A percentile compares a stretch with the other conserved stretches of the same genome.
Conservation (phyloP, 192 early-diverging fungal genomes). For the Powellomyces hirtus region DNA sequence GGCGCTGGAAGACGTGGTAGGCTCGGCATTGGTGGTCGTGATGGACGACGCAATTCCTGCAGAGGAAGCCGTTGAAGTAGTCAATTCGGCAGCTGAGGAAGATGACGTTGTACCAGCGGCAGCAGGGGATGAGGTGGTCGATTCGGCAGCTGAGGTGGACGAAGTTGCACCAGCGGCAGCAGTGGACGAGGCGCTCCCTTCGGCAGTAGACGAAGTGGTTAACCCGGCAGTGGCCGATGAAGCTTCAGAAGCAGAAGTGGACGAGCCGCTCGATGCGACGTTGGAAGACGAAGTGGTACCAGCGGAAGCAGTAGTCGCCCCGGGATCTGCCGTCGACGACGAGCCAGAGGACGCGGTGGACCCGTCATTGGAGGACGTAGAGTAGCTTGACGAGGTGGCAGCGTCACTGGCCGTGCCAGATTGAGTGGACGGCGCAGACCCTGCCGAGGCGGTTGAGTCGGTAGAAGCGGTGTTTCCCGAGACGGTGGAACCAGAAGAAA, state of each 20-base stretch:
- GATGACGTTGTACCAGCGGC: no score
- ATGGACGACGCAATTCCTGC: background rate
- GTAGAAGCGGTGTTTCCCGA: background rate
- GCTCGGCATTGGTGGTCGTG: background rate
- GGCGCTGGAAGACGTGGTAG: background rate
- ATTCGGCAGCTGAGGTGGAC: background rate
- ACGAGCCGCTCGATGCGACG: background rate
- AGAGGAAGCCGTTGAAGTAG: no score
- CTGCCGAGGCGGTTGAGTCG: background rate
- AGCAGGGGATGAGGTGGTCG: background rate
- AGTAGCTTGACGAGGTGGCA: no score
- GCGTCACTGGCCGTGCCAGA: no score
- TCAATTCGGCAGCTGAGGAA: no score
- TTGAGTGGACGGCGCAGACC: no score
- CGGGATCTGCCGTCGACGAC: no score
- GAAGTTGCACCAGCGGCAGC: background rate
- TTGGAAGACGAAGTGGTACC: no score
- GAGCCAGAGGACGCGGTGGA: no score
- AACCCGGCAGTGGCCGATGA: background rate
- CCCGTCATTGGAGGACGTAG: no score
- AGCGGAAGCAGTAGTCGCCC: no score
- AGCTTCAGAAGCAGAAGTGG: no score
- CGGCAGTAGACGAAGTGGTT: background rate
- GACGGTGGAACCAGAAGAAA: background rate
- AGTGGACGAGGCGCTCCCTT: background rate